phyloP scores from a whole-genome alignment of 139 green algal genomes.

The Volvox africanus region DNA sequence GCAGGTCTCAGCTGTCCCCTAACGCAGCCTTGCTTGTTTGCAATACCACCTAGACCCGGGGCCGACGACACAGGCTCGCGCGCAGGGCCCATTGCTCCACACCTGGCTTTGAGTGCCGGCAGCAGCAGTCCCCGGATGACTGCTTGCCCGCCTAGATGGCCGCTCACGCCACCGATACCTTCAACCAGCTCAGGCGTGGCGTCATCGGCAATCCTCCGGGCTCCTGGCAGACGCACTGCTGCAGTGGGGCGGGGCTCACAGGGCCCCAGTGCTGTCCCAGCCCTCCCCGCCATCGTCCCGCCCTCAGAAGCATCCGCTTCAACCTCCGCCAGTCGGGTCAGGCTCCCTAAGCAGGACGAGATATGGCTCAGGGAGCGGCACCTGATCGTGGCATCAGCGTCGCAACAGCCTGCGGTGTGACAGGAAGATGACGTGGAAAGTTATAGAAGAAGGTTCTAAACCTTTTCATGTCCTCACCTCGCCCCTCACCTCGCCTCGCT shows the following conservation, averaged over 20 bases:
- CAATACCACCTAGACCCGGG: too few relatives aligned
- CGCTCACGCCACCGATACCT: background rate
- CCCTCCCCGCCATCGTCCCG: background rate
- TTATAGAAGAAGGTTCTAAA: too few relatives aligned
- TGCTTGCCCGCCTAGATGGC: background rate
- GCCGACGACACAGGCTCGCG: too few relatives aligned
- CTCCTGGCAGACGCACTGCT: too few relatives aligned
- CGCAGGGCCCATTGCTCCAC: background rate
- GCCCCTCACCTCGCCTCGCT: too few relatives aligned
- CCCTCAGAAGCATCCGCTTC: background rate
- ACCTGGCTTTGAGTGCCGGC: constrained; percentile 32
- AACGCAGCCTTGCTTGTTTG: too few relatives aligned
- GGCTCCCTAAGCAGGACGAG: background rate
- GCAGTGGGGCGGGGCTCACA: too few relatives aligned
- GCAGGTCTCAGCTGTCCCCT: too few relatives aligned
- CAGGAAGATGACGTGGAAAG: background rate
- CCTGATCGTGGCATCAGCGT: constrained; percentile 14
- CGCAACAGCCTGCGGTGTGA: constrained; percentile 17
- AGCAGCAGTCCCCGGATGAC: background rate
- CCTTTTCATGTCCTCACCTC: too few relatives aligned
- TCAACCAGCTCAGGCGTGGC: background rate
- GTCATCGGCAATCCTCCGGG: too few relatives aligned
- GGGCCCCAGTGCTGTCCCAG: too few relatives aligned
- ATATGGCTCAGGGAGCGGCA: background rate
- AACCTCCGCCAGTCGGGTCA: background rate